Base-by-base conservation (phyloP, 2,329 filamentous ascomycete species). In the Stemphylium beticola region DNA sequence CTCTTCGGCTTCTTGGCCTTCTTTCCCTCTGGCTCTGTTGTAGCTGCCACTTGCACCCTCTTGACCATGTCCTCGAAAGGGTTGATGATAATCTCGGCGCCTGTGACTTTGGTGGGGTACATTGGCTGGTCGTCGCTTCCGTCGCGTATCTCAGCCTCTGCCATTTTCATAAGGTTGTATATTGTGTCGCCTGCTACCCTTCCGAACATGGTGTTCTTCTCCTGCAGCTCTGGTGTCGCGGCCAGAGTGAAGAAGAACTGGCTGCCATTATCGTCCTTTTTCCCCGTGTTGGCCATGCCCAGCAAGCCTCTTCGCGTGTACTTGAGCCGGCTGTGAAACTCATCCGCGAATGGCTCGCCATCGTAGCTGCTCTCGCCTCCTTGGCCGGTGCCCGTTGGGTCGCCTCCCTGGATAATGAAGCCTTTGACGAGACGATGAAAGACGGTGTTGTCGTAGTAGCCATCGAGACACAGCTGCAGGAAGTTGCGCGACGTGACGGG, bases 211-310 rank as follows among this genome's bases (percentile, higher is more conserved):
- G 95, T 98, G 75, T 97, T 97, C 77, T 91, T 91, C 46, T 89
- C 90, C 64, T 89, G 91, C 68, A 99, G 75, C 79, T 98, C 92
- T 22, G 92, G 87, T 20, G 93, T 92, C 49, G 82, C 81, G 60
- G 87, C 92, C 48, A 99, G 78, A 0, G 95, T 98, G 58, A 99
- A 88, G 79, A 99, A 99, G 81, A 98, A 98, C 76, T 99, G 95
- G 74, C 92, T 96, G 31, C 92, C 91, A 78, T 98, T 98, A 49
- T 90, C 90, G 68, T 93, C 83, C 26, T 84, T 83, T 46, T 78
- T 79, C 40, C 92, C 88, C 57, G 90, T 89, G 75, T 98, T 98
- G 24, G 95, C 95, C 92, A 98, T 97, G n/a, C 91, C 95, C 65
- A 99, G 77, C 66, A 98, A 78, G 0, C 95, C 95, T 56, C 95